Percentiles rank a stretch among this genome's conserved stretches.
Evolutionary conservation across 1,284 basidiomycete genomes (phyloP).

Genomic region (Ganoderma lingzhi): DNA sequence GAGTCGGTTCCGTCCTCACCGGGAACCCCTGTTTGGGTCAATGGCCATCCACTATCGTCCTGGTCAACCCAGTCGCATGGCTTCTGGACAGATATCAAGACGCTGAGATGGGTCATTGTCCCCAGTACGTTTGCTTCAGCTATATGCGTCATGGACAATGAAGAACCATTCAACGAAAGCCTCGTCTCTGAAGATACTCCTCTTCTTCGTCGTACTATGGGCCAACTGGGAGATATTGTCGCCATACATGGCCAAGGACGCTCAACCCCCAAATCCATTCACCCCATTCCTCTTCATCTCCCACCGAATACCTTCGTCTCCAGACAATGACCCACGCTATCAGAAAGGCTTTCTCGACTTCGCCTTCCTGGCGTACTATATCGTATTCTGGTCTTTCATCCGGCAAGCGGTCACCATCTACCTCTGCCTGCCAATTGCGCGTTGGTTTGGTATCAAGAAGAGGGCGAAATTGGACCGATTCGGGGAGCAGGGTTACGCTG

Average conservation of each 20-base stretch:
- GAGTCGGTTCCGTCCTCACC: constrained; percentile 21
- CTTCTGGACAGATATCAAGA: constrained; percentile 56
- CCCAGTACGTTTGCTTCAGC: constrained; percentile 60
- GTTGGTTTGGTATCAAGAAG: constrained; percentile 72
- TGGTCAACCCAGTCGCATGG: constrained; percentile 42
- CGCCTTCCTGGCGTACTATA: constrained; percentile 85
- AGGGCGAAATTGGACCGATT: constrained; percentile 82
- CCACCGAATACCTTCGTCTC: constrained; percentile 64
- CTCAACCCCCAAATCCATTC: constrained; percentile 74
- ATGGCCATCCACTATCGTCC: constrained; percentile 19
- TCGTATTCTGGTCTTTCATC: constrained; percentile 93
- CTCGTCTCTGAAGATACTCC: constrained; percentile 76
- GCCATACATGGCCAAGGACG: constrained; percentile 55
- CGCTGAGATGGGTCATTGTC: constrained; percentile 76
- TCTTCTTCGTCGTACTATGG: constrained; percentile 78
- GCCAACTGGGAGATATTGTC: constrained; percentile 73
- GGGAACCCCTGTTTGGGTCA: constrained; percentile 10
- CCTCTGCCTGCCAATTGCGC: constrained; percentile 77
- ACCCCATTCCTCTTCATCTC: constrained; percentile 80
- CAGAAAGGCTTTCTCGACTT: constrained; percentile 85
- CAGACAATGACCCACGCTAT: constrained; percentile 68
- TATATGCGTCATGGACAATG: not conserved
- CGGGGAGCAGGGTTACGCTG: constrained; percentile 90
- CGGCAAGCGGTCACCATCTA: constrained; percentile 83
- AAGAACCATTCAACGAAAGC: constrained; percentile 46